A percentile compares a stretch with the other conserved stretches of the same genome.
Conservation (phyloP, 495 filamentous ascomycete species). For the Aspergillus taichungensis region DNA sequence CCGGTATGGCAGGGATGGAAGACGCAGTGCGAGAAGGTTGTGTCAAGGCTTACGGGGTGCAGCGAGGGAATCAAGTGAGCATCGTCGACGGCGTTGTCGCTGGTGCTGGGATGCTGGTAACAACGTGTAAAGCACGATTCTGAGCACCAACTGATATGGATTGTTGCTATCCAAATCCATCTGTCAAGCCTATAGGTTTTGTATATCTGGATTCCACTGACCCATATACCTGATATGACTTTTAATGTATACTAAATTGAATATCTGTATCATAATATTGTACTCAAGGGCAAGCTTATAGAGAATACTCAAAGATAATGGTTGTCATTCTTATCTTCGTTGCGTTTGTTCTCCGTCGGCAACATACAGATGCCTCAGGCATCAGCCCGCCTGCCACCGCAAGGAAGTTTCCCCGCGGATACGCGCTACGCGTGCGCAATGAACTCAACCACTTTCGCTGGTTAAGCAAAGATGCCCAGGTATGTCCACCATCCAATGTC, state of each 20-base stretch:
- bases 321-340: background rate
- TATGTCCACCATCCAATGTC: conserved; percentile 11
- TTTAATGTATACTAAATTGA: too few relatives aligned
- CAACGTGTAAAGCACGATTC: conserved; percentile 33
- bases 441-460: conserved; percentile 17
- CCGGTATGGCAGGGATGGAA: conserved; percentile 88
- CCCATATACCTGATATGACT: too few relatives aligned
- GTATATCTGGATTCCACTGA: too few relatives aligned
- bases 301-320: too few relatives aligned
- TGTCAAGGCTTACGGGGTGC: conserved; percentile 50
- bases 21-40: conserved; percentile 66
- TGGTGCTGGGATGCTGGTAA: conserved; percentile 58
- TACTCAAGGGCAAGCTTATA: too few relatives aligned
- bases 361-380: conserved; percentile 24
- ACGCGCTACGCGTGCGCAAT: conserved; percentile 33
- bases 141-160: conserved; percentile 7
- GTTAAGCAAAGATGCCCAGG: conserved; percentile 37
- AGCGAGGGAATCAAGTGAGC: conserved; percentile 49
- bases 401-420: conserved; percentile 26
- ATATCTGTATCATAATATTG: too few relatives aligned
- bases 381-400: conserved; percentile 1
- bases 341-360: conserved; percentile 9
- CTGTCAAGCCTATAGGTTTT: background rate
- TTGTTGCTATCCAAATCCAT: background rate
- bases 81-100: conserved; percentile 82